Conservation (phyloP, 345 rosid genomes). For the Euphorbia pulcherrima region DNA sequence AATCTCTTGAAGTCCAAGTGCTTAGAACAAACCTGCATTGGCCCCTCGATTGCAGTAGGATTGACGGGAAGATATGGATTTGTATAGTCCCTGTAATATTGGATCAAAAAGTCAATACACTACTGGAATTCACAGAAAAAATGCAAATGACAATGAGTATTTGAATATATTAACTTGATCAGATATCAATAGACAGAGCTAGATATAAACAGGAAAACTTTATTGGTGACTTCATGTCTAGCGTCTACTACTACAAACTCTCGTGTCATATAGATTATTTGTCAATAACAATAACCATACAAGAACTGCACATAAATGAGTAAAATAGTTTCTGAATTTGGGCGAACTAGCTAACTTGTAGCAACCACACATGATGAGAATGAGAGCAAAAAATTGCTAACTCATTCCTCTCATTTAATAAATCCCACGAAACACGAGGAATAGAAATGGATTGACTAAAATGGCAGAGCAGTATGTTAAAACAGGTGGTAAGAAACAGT, state of each 20-base stretch:
- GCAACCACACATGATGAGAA: not conserved
- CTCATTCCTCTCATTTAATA: too few species aligned
- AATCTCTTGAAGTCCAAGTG: not conserved
- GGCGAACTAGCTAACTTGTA: not conserved
- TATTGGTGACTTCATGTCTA: not conserved
- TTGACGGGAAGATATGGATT: conserved; percentile 97
- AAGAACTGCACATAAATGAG: not conserved
- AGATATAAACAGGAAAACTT: not conserved
- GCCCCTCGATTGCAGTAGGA: conserved; percentile 85
- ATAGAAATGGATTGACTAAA: not conserved
- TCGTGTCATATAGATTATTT: not conserved
- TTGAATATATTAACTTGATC: not conserved
- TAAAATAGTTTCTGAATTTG: not conserved
- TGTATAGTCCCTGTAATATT: conserved; percentile 74
- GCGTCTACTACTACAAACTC: not conserved
- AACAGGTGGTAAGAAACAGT: not conserved
- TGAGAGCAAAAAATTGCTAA: too few species aligned
- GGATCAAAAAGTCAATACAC: conserved; percentile 19
- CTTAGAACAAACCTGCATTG: conserved; percentile 52
- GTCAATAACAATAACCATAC: not conserved
- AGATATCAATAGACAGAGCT: not conserved
- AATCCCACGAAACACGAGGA: too few species aligned
- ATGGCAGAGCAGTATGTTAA: not conserved
- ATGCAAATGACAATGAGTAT: conserved; percentile 1
- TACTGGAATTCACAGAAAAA: conserved; percentile 5